phyloP scores from a whole-genome alignment of 2,329 filamentous ascomycete species.

The Mycosphaerella arachidis region DNA sequence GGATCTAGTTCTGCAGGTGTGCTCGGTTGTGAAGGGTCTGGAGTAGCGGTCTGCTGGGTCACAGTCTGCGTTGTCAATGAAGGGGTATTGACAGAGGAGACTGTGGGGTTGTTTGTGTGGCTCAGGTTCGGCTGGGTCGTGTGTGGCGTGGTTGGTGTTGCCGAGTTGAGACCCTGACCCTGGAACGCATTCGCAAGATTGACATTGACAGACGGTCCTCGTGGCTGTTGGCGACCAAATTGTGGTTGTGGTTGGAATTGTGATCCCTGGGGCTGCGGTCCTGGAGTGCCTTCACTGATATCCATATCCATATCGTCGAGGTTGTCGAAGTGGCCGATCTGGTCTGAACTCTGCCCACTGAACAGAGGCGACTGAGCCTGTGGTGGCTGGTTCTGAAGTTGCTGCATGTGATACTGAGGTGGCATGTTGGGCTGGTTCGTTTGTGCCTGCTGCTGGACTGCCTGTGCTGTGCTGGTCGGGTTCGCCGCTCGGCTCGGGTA shows the following conservation, averaged over 20 bases:
- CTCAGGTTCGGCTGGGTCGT: constrained; percentile 61
- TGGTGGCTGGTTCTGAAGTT: constrained; percentile 13
- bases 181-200: constrained; percentile 67
- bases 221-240: constrained; percentile 53
- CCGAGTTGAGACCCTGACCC: constrained; percentile 71
- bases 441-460: constrained; percentile 33
- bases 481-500: constrained; percentile 32
- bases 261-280: constrained; percentile 44
- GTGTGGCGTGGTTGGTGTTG: constrained; percentile 80
- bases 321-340: constrained; percentile 44
- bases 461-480: constrained; percentile 32
- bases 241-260: constrained; percentile 45
- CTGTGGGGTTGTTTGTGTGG: constrained; percentile 88
- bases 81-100: constrained; percentile 94
- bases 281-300: constrained; percentile 75
- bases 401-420: constrained; percentile 16
- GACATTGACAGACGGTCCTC: constrained; percentile 70
- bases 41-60: constrained; percentile 56
- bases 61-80: constrained; percentile 75
- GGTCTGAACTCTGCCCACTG: constrained; percentile 30
- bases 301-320: constrained; percentile 98
- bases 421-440: constrained; percentile 21
- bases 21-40: constrained; percentile 64
- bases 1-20: constrained; percentile 68
- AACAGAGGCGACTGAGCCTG: constrained; percentile 29